Evolutionary conservation across 2,329 filamentous ascomycete genomes (phyloP), one percentile per base, ranked within the genome.

Genomic region (Kalmusia sp.): DNA sequence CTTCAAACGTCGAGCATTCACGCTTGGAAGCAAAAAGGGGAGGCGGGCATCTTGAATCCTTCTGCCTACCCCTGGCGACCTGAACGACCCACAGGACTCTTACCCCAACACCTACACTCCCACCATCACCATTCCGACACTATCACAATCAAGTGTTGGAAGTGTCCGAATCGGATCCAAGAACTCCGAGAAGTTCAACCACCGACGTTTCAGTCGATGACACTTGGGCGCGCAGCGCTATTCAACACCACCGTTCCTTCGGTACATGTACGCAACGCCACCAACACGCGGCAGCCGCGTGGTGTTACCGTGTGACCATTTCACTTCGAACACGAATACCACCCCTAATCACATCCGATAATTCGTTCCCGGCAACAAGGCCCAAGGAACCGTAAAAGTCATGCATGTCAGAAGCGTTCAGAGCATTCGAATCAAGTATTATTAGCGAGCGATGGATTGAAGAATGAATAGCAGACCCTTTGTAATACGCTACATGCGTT

Each of bases 21-120:
- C 64, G 8, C 64, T 72, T 14, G 70, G 68, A 19, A 68, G 63
- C 62, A 73, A 69, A 54, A 73, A 72, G 48, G 63, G 63, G 25
- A 61, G 68, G 38, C 63, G 64, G 11, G 52, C 52, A 12, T 59
- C 56, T 15, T 66, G 63, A 63, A 14, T 35, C 6, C 11, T 21
- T 17, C 21, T 19, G 35, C n/a, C n/a, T n/a, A n/a, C n/a, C n/a
- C n/a, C n/a, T n/a, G n/a, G n/a, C n/a, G n/a, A 21, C 21, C 14
- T 9, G 19, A 21, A 28, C 28, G 21, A 7, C 47, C 30, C 24
- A 21, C 3, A 25, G 24, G 12, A 52, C 47, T 24, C 19, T 9
- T 14, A 50, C 11, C 7, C 46, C 19, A 19, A 49, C 31, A 53
- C 31, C 6, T 15, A 47, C 12, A 25, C 47, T 15, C 21, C 21